Evolutionary conservation across 2,329 filamentous ascomycete species (phyloP).

Genomic region (Epichloe coenophiala): DNA sequence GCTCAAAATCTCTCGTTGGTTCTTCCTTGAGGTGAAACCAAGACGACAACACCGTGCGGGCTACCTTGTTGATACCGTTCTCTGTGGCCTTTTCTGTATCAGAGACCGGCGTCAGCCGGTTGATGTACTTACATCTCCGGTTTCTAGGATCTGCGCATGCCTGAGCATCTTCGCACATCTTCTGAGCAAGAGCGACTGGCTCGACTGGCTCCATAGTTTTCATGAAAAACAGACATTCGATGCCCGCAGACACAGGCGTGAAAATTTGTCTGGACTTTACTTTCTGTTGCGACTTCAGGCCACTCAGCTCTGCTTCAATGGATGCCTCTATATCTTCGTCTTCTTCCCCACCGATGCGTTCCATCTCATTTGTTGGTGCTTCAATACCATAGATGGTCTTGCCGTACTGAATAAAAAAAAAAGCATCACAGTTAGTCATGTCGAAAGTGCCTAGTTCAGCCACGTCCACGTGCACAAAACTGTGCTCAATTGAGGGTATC

Average conservation of each 20-base stretch:
- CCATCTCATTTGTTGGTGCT: conserved; percentile 20
- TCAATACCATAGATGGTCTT: conserved; percentile 45
- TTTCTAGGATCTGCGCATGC: conserved; percentile 25
- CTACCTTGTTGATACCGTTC: conserved; percentile 52
- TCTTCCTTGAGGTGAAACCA: conserved; percentile 41
- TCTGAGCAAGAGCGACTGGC: conserved; percentile 37
- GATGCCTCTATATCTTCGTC: conserved; percentile 57
- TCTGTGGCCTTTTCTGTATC: conserved; percentile 51
- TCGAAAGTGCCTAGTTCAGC: neutral
- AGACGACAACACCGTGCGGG: conserved; percentile 44
- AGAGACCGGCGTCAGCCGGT: conserved; percentile 40
- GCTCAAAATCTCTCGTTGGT: conserved; percentile 7
- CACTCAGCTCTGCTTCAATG: conserved; percentile 58
- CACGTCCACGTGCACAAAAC: neutral
- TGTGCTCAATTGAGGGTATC: too few species aligned
- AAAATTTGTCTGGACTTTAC: conserved; percentile 33
- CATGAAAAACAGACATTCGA: conserved; percentile 53
- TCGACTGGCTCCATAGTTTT: conserved; percentile 41
- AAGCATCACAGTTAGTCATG: neutral
- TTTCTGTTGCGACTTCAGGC: conserved; percentile 35
- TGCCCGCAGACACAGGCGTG: conserved; percentile 36
- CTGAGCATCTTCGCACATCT: conserved; percentile 42
- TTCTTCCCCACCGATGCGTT: conserved; percentile 27
- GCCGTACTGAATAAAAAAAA: conserved; percentile 39
- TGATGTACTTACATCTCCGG: conserved; percentile 43